phyloP scores from a whole-genome alignment of 163 green algal genomes.

The Chlamydomonas reinhardtii region DNA sequence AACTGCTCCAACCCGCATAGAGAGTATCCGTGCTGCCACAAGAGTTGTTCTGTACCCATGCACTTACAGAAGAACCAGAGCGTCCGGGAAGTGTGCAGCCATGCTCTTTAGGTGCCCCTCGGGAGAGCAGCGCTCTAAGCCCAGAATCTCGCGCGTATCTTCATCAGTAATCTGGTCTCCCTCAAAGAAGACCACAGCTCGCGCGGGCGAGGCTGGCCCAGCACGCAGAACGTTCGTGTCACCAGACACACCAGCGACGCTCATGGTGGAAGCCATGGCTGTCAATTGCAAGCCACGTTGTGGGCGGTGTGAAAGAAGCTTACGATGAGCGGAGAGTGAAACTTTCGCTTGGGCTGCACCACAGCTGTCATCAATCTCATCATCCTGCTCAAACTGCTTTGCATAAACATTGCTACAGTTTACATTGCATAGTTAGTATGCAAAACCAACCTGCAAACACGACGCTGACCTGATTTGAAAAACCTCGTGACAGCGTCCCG shows the following conservation, averaged over 20 bases:
- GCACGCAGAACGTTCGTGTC: neutral
- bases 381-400: too few species aligned
- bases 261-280: neutral
- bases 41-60: too few species aligned
- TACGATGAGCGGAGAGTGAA: neutral
- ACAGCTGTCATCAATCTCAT: too few species aligned
- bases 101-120: conserved; percentile 13
- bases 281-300: too few species aligned
- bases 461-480: too few species aligned
- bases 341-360: too few species aligned
- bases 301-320: neutral
- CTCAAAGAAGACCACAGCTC: conserved; percentile 29
- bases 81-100: neutral
- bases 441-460: too few species aligned
- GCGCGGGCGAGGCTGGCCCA: neutral
- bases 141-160: conserved; percentile 7
- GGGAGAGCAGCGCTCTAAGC: neutral
- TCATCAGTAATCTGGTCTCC: conserved; percentile 47
- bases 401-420: neutral
- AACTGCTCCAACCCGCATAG: too few species aligned
- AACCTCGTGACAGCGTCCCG: neutral
- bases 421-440: too few species aligned
- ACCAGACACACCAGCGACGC: neutral
- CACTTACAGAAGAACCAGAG: neutral
- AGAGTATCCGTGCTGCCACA: too few species aligned